Conservation (phyloP, 1,284 basidiomycete species). For the Irpex sp. region DNA sequence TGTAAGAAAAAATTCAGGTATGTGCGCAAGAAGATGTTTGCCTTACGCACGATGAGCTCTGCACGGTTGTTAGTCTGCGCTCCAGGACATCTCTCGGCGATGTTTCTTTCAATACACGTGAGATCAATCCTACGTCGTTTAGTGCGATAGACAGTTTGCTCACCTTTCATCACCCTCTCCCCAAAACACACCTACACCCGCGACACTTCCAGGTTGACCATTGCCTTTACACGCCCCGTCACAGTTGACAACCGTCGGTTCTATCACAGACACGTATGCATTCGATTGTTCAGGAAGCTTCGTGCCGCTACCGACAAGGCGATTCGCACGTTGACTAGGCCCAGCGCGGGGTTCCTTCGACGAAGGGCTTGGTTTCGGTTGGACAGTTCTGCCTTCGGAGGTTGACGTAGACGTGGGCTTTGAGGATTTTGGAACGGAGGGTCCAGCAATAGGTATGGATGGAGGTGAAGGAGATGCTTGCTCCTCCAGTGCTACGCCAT, state of each 20-base stretch:
- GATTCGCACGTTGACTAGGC: neutral
- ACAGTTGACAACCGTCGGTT: conserved; percentile 54
- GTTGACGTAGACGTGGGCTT: neutral
- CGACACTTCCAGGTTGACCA: conserved; percentile 53
- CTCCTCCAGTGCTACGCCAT: neutral
- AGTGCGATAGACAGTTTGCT: neutral
- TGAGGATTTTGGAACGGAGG: neutral
- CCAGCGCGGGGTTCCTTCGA: neutral
- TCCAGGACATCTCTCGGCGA: conserved; percentile 78
- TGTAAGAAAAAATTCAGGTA: conserved; percentile 25
- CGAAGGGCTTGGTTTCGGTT: neutral
- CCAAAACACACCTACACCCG: conserved; percentile 81
- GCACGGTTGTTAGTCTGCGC: conserved; percentile 87
- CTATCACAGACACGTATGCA: conserved; percentile 1
- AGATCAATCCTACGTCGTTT: neutral
- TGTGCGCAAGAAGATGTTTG: neutral
- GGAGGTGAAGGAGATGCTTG: neutral
- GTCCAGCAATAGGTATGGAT: neutral
- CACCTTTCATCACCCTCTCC: conserved; percentile 59
- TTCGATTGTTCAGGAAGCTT: neutral
- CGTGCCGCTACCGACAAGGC: neutral
- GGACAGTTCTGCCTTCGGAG: neutral
- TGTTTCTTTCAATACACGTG: conserved; percentile 45
- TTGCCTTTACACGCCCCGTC: conserved; percentile 83
- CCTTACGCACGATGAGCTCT: conserved; percentile 67